These are phyloP conservation scores for Flaveria ramosissima DNA, from an alignment of 129 eudicot species.

Conservation along the genomic window DNA sequence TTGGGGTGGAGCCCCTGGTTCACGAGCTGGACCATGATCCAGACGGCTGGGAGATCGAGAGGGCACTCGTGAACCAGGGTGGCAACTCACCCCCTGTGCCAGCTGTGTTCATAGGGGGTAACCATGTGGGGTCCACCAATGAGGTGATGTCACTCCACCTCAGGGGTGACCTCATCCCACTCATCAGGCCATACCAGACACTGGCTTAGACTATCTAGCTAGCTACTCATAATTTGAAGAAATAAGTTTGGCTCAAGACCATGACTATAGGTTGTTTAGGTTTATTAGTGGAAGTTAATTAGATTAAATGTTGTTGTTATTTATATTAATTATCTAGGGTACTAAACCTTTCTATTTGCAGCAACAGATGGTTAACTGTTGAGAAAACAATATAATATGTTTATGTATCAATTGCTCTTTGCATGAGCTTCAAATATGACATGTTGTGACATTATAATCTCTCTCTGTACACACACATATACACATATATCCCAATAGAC, in stretches of 20 bases:
- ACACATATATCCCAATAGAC: too few species aligned
- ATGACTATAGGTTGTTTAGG: conserved; percentile 23
- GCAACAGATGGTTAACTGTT: not conserved
- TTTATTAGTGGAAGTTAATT: conserved; percentile 14
- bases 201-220: conserved; percentile 11
- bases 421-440: not conserved
- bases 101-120: conserved; percentile 68
- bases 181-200: conserved; percentile 64
- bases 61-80: conserved; percentile 57
- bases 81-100: conserved; percentile 57
- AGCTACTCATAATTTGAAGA: conserved; percentile 16
- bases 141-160: conserved; percentile 96
- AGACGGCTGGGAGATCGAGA: conserved; percentile 64
- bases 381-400: not conserved
- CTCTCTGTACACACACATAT: too few species aligned
- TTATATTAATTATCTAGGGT: conserved; percentile 29
- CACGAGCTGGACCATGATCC: conserved; percentile 67
- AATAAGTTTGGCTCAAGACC: conserved; percentile 45
- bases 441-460: not conserved
- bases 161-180: conserved; percentile 63
- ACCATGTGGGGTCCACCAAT: conserved; percentile 76
- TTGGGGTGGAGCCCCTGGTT: conserved; percentile 49
- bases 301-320: conserved; percentile 33
- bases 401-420: not conserved
- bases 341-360: conserved; percentile 4